Evolutionary conservation across 345 rosid genomes (phyloP).

Genomic region (Hibiscus mutabilis): DNA sequence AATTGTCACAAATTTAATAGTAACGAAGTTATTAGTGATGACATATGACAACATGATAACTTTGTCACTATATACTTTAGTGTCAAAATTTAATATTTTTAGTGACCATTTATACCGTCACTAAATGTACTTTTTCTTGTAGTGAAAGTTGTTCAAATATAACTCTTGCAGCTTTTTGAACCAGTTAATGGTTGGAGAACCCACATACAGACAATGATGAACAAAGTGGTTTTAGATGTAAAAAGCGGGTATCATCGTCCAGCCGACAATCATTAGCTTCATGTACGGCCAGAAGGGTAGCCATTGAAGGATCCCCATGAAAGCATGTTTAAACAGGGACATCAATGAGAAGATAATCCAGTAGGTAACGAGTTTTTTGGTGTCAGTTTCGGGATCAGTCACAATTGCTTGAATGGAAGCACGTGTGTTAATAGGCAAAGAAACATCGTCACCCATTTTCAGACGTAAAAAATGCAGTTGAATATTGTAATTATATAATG

Average conservation of each 20-base stretch:
- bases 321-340: slow-evolving; percentile 25
- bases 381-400: slow-evolving; percentile 20
- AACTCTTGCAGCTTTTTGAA: slow-evolving; percentile 4
- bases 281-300: slow-evolving; percentile 25
- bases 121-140: too few relatives aligned
- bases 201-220: slow-evolving; percentile 19
- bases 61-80: too few relatives aligned
- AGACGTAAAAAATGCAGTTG: too few relatives aligned
- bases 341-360: slow-evolving; percentile 33
- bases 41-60: too few relatives aligned
- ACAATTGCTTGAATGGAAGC: slow-evolving; percentile 33
- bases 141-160: background rate
- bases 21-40: too few relatives aligned
- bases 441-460: background rate
- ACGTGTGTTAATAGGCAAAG: slow-evolving; percentile 13
- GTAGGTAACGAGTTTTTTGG: slow-evolving; percentile 25
- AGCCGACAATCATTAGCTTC: slow-evolving; percentile 17
- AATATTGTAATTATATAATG: too few relatives aligned
- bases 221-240: slow-evolving; percentile 22
- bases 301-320: slow-evolving; percentile 21
- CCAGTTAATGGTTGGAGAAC: background rate
- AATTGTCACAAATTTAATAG: too few relatives aligned
- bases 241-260: slow-evolving; percentile 22
- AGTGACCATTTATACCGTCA: too few relatives aligned
- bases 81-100: too few relatives aligned